A percentile compares a stretch with the other conserved stretches of the same genome.
These are phyloP conservation scores for Rhizopogon vulgaris DNA, from an alignment of 768 basidiomycete species.

Conservation along the genomic window DNA sequence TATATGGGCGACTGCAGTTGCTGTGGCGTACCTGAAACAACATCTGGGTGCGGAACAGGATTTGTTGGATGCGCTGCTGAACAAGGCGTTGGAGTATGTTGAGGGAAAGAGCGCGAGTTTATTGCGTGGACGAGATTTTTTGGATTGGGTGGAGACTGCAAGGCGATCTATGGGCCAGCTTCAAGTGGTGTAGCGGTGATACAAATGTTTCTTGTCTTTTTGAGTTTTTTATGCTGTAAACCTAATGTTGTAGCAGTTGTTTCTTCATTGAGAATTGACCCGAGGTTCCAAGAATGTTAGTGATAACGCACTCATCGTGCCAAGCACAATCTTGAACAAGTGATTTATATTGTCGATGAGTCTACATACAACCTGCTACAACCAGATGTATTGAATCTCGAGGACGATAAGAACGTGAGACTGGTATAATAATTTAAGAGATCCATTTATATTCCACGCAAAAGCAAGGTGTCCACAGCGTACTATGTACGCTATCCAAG, in stretches of 20 bases:
- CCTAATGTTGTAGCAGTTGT: too few relatives aligned
- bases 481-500: not conserved
- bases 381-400: too few relatives aligned
- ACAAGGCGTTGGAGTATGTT: conserved; percentile 38
- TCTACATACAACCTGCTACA: too few relatives aligned
- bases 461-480: not conserved
- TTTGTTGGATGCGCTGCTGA: conserved; percentile 34
- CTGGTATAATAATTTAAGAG: not conserved
- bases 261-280: too few relatives aligned
- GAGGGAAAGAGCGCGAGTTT: conserved; percentile 2
- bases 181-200: not conserved
- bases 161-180: not conserved
- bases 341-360: too few relatives aligned
- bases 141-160: not conserved
- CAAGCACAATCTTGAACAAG: too few relatives aligned
- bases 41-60: conserved; percentile 32
- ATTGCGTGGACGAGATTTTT: conserved; percentile 5
- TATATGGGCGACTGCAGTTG: conserved; percentile 46
- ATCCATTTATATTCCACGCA: not conserved
- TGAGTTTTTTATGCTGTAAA: too few relatives aligned
- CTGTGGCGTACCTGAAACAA: conserved; percentile 38
- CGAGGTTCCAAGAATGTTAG: too few relatives aligned
- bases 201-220: not conserved
- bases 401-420: too few relatives aligned
- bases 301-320: too few relatives aligned